Percentiles rank a stretch among this genome's conserved stretches.
Conservation (phyloP, 257 asterid species). For the Thymus mandschuricus region DNA sequence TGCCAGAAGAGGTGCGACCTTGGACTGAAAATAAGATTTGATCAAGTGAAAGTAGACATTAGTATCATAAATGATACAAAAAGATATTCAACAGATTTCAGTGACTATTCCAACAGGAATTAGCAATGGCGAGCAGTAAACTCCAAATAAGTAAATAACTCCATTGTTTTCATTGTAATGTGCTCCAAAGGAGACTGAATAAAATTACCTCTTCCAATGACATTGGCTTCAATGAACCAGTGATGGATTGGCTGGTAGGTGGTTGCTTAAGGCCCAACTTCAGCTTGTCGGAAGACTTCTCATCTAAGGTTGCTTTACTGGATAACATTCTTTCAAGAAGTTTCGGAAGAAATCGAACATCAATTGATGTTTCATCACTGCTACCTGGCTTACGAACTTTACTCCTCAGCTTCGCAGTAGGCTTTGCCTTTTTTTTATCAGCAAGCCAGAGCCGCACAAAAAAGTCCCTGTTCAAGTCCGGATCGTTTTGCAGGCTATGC, state of each 20-base stretch:
- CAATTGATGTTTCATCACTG: slow-evolving; percentile 34
- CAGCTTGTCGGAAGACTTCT: slow-evolving; percentile 36
- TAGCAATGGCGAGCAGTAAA: not conserved
- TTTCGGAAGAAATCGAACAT: slow-evolving; percentile 32
- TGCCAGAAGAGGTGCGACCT: slow-evolving; percentile 91
- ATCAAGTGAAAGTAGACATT: slow-evolving; percentile 18
- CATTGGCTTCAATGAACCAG: slow-evolving; percentile 70
- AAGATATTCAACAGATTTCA: not conserved
- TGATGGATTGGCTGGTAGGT: slow-evolving; percentile 78
- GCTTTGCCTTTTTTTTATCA: slow-evolving; percentile 52
- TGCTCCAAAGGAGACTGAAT: slow-evolving; percentile 17
- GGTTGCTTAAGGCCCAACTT: slow-evolving; percentile 69
- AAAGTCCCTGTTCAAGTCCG: slow-evolving; percentile 74
- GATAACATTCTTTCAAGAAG: slow-evolving; percentile 52
- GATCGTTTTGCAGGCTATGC: slow-evolving; percentile 43
- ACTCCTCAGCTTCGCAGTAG: slow-evolving; percentile 37
- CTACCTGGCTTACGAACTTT: slow-evolving; percentile 36
- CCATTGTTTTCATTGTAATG: slow-evolving; percentile 8
- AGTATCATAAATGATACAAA: slow-evolving; percentile 24
- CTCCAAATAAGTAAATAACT: slow-evolving; percentile 20
- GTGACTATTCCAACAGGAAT: slow-evolving; percentile 12
- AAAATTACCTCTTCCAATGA: slow-evolving; percentile 81
- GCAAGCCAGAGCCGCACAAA: slow-evolving; percentile 75
- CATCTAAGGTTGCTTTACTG: slow-evolving; percentile 42
- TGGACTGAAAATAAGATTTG: slow-evolving; percentile 53